phyloP scores from a whole-genome alignment of 192 early-diverging fungal species.

The Coemansia sp. region DNA sequence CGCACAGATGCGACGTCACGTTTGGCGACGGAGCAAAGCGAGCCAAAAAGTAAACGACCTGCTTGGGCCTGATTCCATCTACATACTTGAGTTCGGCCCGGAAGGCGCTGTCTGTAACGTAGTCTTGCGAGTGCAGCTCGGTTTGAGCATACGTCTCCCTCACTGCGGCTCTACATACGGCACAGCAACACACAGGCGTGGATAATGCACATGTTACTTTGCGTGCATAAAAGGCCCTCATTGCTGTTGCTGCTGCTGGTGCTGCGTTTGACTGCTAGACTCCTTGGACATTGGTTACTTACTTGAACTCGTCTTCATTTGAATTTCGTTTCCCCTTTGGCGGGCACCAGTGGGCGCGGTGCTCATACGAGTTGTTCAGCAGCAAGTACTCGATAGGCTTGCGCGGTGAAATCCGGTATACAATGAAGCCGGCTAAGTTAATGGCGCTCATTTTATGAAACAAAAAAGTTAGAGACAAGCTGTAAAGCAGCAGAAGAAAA shows the following conservation, averaged over 20 bases:
- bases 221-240: background rate
- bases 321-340: conserved; percentile 79
- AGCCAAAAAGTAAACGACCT: conserved; percentile 78
- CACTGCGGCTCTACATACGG: conserved; percentile 68
- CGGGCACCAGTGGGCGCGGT: conserved; percentile 79
- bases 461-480: conserved; percentile 2
- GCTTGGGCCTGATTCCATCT: conserved; percentile 76
- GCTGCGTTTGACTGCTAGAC: background rate
- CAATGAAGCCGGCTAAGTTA: conserved; percentile 62
- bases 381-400: conserved; percentile 72
- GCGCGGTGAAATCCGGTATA: conserved; percentile 67
- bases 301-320: conserved; percentile 81
- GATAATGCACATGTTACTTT: background rate
- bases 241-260: background rate
- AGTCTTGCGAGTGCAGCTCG: conserved; percentile 66
- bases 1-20: conserved; percentile 44
- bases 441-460: conserved; percentile 31
- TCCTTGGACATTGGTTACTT: conserved; percentile 27
- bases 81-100: conserved; percentile 78
- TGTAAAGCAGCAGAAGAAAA: background rate
- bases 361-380: conserved; percentile 76
- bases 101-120: conserved; percentile 70
- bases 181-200: background rate
- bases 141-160: conserved; percentile 73
- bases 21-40: conserved; percentile 63